Evolutionary conservation across 1,284 basidiomycete species (phyloP).

Genomic region (Spongispora temasekensis): DNA sequence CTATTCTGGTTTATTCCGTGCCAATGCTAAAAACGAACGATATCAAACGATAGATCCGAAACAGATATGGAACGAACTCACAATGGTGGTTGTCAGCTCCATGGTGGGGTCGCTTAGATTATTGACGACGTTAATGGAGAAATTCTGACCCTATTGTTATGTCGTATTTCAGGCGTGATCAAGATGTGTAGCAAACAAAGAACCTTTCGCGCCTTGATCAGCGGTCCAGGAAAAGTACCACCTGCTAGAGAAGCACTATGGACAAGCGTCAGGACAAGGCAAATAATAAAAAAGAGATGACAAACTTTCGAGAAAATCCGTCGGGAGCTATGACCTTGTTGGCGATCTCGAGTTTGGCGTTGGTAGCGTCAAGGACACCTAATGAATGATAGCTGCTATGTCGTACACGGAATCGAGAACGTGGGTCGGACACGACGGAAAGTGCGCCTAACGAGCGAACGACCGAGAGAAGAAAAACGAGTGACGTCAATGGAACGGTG

Average conservation of each 20-base stretch:
- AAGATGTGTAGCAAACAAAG: not conserved
- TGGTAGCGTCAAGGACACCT: constrained; percentile 21
- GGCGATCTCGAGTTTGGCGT: constrained; percentile 26
- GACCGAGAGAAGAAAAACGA: constrained; percentile 18
- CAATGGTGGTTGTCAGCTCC: constrained; percentile 33
- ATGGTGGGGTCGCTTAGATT: constrained; percentile 25
- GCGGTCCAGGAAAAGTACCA: constrained; percentile 32
- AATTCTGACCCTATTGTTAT: constrained; percentile 21
- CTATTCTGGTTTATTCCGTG: constrained; percentile 39
- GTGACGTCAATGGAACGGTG: constrained; percentile 9
- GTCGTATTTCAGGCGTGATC: not conserved
- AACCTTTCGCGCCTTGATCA: constrained; percentile 36
- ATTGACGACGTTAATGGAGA: constrained; percentile 33
- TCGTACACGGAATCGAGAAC: constrained; percentile 3
- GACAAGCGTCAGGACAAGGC: not conserved
- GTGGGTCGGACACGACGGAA: constrained; percentile 15
- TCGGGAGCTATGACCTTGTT: constrained; percentile 39
- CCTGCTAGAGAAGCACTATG: constrained; percentile 28
- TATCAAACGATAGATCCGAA: not conserved
- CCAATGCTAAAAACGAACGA: constrained; percentile 36
- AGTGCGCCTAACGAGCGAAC: constrained; percentile 14
- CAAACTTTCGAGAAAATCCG: constrained; percentile 34
- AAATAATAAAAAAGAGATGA: not conserved
- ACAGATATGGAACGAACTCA: constrained; percentile 10
- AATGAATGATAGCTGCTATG: constrained; percentile 4